phyloP scores from a whole-genome alignment of 352 stramenopile genomes.

The Phytopythium vexans region DNA sequence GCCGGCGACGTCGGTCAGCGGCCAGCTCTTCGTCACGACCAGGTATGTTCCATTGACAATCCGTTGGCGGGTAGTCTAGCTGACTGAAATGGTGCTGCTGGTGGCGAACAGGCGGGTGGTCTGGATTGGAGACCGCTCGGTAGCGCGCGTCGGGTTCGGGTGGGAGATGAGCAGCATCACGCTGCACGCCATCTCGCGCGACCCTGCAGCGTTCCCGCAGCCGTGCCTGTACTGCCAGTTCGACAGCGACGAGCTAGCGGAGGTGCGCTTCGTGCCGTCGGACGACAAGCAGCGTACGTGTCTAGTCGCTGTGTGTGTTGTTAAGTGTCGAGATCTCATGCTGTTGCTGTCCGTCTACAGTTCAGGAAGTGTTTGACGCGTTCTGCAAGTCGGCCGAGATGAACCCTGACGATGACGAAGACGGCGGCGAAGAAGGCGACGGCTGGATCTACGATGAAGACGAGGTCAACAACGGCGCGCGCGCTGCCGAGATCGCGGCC shows the following conservation, averaged over 20 bases:
- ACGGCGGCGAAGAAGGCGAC: constrained; percentile 39
- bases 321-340: constrained; percentile 3
- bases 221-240: constrained; percentile 86
- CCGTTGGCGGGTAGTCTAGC: background rate
- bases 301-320: constrained; percentile 1
- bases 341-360: constrained; percentile 20
- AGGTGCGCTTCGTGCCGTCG: constrained; percentile 73
- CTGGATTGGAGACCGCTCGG: constrained; percentile 46
- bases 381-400: constrained; percentile 82
- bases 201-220: constrained; percentile 51
- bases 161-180: constrained; percentile 73
- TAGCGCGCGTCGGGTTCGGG: constrained; percentile 48
- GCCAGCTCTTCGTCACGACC: constrained; percentile 38
- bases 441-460: constrained; percentile 84
- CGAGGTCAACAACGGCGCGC: constrained; percentile 63
- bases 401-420: constrained; percentile 72
- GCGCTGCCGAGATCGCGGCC: constrained; percentile 53
- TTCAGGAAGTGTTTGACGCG: constrained; percentile 67
- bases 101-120: constrained; percentile 39
- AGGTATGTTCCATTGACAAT: constrained; percentile 12
- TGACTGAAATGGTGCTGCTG: background rate
- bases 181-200: constrained; percentile 76
- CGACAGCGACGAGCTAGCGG: constrained; percentile 56
- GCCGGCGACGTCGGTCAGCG: constrained; percentile 19
- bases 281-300: constrained; percentile 62